Evolutionary conservation across 768 basidiomycete genomes (phyloP), one percentile per base, ranked within the genome.

Genomic region (Calvatia gigantea): DNA sequence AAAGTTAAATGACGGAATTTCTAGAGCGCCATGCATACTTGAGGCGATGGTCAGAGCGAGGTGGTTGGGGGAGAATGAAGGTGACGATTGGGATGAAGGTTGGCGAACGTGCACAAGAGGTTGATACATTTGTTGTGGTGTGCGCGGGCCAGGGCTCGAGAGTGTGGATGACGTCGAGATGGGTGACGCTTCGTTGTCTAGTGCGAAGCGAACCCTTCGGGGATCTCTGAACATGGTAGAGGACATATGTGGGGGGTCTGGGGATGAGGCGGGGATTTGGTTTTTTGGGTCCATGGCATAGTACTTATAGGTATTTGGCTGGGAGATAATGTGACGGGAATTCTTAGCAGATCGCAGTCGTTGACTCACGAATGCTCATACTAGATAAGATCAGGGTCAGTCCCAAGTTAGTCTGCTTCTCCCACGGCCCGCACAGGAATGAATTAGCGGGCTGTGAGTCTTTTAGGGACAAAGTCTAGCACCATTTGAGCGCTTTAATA

Each of bases 91-190:
- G 46, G 31, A 48, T 8, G 46, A 37, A 46, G 21, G 32, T 6
- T 15, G 28, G 14, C 23, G 31, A 17, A 12, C 19, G 1, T 35
- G 28, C 6, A 33, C 21, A 8, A 42, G 54, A 12, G 46, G 46
- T 25, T 14, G 37, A 8, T 29, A 9, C 9, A 23, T 3, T 8
- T 48, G 27, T n/a, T 29, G 54, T 11, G 56, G 48, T 4, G 56
- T 56, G 29, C 9, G 33, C 25, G 54, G 51, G 25, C 41, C 43
- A 5, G 56, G 27, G 33, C 56, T 56, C 28, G 48, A 56, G 15
- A 51, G 42, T 6, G 41, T 57, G 2, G 55, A 49, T 23, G 39
- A 43, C 8, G 55, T 47, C 4, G 49, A 57, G 12, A 17, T n/a
- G 37, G 48, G 49, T 4, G 56, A 57, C 2, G 35, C 21, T 23